A percentile compares a stretch with the other conserved stretches of the same genome.
phyloP scores from a whole-genome alignment of 148 eudicot species.

The Cornus controversa region DNA sequence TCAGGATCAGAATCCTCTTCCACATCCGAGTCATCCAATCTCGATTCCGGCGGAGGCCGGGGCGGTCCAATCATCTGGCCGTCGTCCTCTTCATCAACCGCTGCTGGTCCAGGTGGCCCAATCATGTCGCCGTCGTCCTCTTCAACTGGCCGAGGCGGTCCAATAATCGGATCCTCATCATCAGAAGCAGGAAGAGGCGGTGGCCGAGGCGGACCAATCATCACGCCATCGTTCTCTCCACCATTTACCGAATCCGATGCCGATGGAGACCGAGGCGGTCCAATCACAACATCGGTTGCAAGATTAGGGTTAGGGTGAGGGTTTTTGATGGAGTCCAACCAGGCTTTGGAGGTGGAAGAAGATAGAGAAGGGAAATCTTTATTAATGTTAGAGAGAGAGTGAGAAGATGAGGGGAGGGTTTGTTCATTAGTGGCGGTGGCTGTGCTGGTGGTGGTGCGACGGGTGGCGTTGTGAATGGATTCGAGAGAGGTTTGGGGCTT shows the following conservation, averaged over 20 bases:
- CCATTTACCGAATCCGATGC: background rate
- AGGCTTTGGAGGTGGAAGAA: constrained; percentile 54
- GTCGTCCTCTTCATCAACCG: constrained; percentile 9
- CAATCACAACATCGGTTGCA: background rate
- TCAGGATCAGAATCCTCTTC: constrained; percentile 40
- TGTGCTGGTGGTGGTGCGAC: constrained; percentile 35
- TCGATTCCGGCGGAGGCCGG: constrained; percentile 31
- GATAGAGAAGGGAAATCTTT: constrained; percentile 43
- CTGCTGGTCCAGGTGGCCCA: constrained; percentile 39
- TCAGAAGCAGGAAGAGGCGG: background rate
- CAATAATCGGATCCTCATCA: constrained; percentile 8
- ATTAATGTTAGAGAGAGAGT: background rate
- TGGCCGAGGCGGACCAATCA: too few relatives aligned
- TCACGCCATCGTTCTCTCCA: background rate
- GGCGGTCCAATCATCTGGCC: constrained; percentile 40
- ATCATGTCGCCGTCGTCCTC: constrained; percentile 9
- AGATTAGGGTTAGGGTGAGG: constrained; percentile 28
- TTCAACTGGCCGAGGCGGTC: constrained; percentile 34
- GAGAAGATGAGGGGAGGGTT: background rate
- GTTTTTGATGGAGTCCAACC: constrained; percentile 53
- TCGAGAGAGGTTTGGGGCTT: constrained; percentile 72
- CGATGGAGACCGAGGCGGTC: background rate
- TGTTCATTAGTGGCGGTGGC: constrained; percentile 12
- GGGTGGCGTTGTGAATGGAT: constrained; percentile 73
- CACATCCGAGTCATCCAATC: constrained; percentile 40